Conservation (phyloP, 2,329 filamentous ascomycete species). For the Penicillium sp. region DNA sequence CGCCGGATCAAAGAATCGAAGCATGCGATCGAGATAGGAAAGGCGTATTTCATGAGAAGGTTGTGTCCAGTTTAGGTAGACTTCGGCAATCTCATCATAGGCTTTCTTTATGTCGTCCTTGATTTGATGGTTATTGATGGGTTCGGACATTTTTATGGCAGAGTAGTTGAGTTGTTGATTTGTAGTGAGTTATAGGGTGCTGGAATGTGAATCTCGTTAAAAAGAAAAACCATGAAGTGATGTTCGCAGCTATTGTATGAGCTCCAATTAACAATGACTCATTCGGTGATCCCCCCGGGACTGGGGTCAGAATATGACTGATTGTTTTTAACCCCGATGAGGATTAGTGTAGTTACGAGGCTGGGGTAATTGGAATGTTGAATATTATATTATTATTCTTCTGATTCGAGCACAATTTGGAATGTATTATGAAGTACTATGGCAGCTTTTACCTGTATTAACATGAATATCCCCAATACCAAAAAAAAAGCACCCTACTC, state of each 20-base stretch:
- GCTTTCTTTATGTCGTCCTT: constrained; percentile 23
- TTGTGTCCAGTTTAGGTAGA: constrained; percentile 41
- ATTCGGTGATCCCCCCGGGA: not conserved
- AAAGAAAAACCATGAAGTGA: not conserved
- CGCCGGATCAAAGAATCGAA: constrained; percentile 19
- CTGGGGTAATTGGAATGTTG: not conserved
- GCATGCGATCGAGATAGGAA: constrained; percentile 32
- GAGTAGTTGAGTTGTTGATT: not conserved
- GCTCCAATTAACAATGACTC: not conserved
- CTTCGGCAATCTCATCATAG: constrained; percentile 41
- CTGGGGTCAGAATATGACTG: not conserved
- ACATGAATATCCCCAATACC: not conserved
- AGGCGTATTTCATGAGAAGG: constrained; percentile 30
- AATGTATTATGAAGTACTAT: not conserved
- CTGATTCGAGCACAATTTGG: not conserved
- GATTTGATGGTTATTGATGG: constrained; percentile 2
- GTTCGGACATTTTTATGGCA: not conserved
- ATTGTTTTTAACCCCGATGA: not conserved
- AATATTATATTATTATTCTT: not conserved
- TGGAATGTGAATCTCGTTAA: not conserved
- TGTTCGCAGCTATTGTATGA: not conserved
- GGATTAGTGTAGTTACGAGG: not conserved
- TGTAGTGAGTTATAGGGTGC: not conserved
- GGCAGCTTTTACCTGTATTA: not conserved
- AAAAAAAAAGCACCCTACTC: not conserved